Evolutionary conservation across 495 filamentous ascomycete genomes (phyloP), one percentile per base, ranked within the genome.

Genomic region (Hyphodiscus hymeniophilus): DNA sequence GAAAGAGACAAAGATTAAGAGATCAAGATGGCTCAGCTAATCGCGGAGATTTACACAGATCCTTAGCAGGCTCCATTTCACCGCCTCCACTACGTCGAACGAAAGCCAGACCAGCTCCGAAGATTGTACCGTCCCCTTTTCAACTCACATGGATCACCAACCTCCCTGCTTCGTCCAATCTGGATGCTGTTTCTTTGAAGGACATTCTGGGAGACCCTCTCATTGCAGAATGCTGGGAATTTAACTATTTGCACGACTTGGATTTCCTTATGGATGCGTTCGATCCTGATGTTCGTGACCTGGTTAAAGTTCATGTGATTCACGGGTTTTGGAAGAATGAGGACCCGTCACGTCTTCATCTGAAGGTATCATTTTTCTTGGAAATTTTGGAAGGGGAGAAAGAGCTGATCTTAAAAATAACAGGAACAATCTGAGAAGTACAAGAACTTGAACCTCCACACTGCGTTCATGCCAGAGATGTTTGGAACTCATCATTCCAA

Each of bases 271-370:
- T 74, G 70, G 38, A 45, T 11, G 60, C 68, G 8, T 83, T 95
- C 52, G 85, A 94, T 50, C 60, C 70, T 5, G 88, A 92, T 66
- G 75, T 83, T 8, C 70, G 75, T 17, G 56, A 67, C 36, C 50
- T 82, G 0, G 77, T 90, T 10, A 68, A 78, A 40, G 75, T 94
- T 7, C 82, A 85, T 54, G 68, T 95, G 23, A 74, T 95, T 11
- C 89, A 95, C 67, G 90, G 89, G 2, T 90, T 84, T 40, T 95
- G 89, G 89, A 87, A 83, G 64, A 73, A 61, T 47, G 85, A 90
- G 18, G 82, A 87, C 57, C 52, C 63, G 2, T 77, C 76, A 57
- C 67, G 77, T 20, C 56, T 81, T 18, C 60, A 54, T 0, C 68
- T 95, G 30, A 74, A 82, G 63, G 85, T 88, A n/a, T n/a, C n/a